Percentiles rank a stretch among this genome's conserved stretches.
Conservation (phyloP, 176 grass and related monocot species). For the Eremochloa ophiuroides region DNA sequence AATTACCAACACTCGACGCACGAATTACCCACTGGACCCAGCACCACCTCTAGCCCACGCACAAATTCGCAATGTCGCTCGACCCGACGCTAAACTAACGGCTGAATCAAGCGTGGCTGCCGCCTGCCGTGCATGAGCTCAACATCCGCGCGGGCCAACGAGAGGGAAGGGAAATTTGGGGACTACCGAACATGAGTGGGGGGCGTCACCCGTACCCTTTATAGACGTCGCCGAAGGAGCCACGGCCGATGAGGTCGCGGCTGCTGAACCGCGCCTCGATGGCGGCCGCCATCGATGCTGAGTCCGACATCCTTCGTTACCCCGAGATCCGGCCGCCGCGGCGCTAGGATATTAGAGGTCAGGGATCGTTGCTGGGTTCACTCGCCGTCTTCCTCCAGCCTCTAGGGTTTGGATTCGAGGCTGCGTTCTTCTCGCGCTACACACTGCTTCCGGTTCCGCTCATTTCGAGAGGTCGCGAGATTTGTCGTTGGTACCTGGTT, state of each 20-base stretch:
- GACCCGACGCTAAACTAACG: conserved; percentile 1
- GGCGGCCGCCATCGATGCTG: conserved; percentile 56
- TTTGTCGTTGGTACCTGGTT: conserved; percentile 32
- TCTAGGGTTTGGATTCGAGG: conserved; percentile 38
- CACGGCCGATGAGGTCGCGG: conserved; percentile 83
- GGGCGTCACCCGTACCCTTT: conserved; percentile 53
- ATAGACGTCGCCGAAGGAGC: conserved; percentile 90
- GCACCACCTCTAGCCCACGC: background rate
- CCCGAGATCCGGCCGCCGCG: conserved; percentile 23
- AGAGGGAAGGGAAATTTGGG: background rate
- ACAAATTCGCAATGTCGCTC: conserved; percentile 32
- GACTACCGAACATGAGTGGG: background rate
- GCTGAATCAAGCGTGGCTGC: background rate
- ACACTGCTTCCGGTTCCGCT: conserved; percentile 14
- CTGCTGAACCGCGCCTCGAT: conserved; percentile 77
- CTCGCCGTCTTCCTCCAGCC: background rate
- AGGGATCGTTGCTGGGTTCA: background rate
- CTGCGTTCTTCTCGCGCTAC: conserved; percentile 13
- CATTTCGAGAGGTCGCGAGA: conserved; percentile 46
- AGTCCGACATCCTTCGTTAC: conserved; percentile 51
- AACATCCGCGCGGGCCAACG: background rate
- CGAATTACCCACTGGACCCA: background rate
- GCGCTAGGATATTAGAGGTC: conserved; percentile 3
- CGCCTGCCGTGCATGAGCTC: conserved; percentile 10
- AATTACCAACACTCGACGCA: conserved; percentile 4